These are phyloP conservation scores for Pyracantha coccinea DNA, from an alignment of 331 rosid species.

Conservation along the genomic window DNA sequence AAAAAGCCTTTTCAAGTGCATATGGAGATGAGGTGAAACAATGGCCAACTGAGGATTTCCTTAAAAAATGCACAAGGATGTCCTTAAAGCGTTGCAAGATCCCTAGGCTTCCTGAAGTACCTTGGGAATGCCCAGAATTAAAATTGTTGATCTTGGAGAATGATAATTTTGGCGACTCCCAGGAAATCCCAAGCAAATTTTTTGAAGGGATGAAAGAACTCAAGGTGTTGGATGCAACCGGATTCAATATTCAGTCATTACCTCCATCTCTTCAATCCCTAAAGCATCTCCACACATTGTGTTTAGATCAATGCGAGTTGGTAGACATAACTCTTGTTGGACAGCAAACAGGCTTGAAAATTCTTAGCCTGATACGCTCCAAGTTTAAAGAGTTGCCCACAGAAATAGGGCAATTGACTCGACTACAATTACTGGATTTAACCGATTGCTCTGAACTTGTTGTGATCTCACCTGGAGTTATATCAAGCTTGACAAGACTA, in stretches of 20 bases:
- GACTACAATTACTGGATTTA: neutral
- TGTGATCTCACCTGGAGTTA: neutral
- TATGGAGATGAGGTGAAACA: neutral
- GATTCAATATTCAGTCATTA: accelerated
- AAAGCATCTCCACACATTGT: neutral
- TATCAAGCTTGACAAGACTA: constrained; percentile 6
- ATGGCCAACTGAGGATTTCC: neutral
- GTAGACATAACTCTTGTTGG: constrained; percentile 5
- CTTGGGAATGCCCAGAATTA: neutral
- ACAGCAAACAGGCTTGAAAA: neutral
- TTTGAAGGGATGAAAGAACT: neutral
- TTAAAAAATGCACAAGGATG: neutral
- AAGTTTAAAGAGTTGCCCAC: neutral
- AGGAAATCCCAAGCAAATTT: neutral
- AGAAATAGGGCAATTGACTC: neutral
- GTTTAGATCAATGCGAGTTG: accelerated
- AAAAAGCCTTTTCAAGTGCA: accelerated
- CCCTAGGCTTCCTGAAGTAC: neutral
- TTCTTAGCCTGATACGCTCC: accelerated
- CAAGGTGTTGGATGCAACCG: neutral
- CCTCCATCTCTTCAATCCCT: neutral
- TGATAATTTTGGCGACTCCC: accelerated
- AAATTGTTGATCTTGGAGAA: accelerated
- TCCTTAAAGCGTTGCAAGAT: accelerated
- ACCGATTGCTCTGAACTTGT: neutral